Base-by-base conservation (phyloP, 768 basidiomycete species). In the Tephrocybe sp. region DNA sequence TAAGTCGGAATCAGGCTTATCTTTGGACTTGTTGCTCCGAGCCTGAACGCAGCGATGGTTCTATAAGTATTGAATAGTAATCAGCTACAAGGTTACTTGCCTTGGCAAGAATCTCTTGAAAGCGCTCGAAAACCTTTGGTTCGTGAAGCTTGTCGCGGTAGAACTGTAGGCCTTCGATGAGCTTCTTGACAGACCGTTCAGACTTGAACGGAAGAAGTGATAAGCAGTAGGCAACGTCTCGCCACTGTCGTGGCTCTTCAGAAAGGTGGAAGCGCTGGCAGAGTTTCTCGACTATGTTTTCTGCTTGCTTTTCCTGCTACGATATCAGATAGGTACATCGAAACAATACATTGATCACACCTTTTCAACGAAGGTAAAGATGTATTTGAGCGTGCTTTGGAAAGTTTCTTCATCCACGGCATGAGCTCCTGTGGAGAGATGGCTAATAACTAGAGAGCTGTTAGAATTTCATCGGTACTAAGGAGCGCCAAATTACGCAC, bases 141-240 rank as follows among this genome's bases (percentile, higher is more conserved):
- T 98, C 95, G 69, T 96, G 91, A 34, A 99, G 72, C 70, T 99
- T 99, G 74, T 98, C 97, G 46, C 93, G 87, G 62, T 99, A 99
- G 70, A 86, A 89, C 40, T 87, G 91, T 21, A 99, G 67, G 1
- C 84, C 94, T 57, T 98, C 96, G 59, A 93, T 90, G 53, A 98
- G 81, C 66, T 95, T 97, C 81, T 97, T 98, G 61, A 98, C 84
- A 0, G 94, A 96, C 26, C 90, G 82, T 58, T 99, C 97, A 1
- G 93, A 95, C 66, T 98, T 98, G 88, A 91, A 99, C 0, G 94
- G 96, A 14, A 98, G 78, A 2, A 98, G 71, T 0, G 96, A 94
- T 2, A 99, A 73, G 65, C 96, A 99, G 70, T 86, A 98, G 1
- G 95, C 92, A 52, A 99, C 93, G 62, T 99, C 96, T 20, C 93